phyloP scores from a whole-genome alignment of 192 early-diverging fungal species.

The Rhizoclosmatium globosum region DNA sequence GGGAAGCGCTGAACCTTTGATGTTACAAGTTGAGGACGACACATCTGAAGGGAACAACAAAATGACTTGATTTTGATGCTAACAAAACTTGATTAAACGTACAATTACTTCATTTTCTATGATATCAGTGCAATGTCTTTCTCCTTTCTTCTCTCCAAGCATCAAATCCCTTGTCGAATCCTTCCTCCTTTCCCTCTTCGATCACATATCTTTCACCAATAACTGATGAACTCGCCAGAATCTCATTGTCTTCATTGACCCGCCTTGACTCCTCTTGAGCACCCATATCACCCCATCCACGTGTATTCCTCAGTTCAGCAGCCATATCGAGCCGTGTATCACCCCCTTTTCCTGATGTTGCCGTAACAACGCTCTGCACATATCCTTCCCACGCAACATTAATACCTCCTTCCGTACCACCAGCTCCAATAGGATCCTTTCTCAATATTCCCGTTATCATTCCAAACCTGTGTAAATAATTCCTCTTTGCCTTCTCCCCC shows the following conservation, averaged over 20 bases:
- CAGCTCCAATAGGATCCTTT: background rate
- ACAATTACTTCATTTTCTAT: background rate
- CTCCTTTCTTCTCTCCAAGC: conserved; percentile 27
- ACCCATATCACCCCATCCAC: conserved; percentile 15
- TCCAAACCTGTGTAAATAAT: conserved; percentile 26
- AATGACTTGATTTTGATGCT: background rate
- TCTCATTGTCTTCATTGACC: background rate
- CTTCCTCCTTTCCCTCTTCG: conserved; percentile 15
- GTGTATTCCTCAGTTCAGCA: conserved; percentile 16
- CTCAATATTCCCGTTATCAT: conserved; percentile 18
- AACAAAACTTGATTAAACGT: background rate
- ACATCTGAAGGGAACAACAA: too few relatives aligned
- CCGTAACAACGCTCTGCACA: conserved; percentile 22
- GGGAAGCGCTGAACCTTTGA: too few relatives aligned
- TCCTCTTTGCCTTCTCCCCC: conserved; percentile 9
- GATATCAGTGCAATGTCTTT: background rate
- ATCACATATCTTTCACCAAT: conserved; percentile 26
- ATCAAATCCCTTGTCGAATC: conserved; percentile 25
- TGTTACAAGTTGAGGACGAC: too few relatives aligned
- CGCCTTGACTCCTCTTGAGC: background rate
- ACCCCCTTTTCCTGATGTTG: background rate
- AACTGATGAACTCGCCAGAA: background rate
- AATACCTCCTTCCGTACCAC: background rate
- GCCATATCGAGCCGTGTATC: conserved; percentile 38
- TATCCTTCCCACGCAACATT: conserved; percentile 35